These are phyloP conservation scores for Hapsidospora chrysogenum DNA, from an alignment of 495 filamentous ascomycete genomes.

Conservation along the genomic window DNA sequence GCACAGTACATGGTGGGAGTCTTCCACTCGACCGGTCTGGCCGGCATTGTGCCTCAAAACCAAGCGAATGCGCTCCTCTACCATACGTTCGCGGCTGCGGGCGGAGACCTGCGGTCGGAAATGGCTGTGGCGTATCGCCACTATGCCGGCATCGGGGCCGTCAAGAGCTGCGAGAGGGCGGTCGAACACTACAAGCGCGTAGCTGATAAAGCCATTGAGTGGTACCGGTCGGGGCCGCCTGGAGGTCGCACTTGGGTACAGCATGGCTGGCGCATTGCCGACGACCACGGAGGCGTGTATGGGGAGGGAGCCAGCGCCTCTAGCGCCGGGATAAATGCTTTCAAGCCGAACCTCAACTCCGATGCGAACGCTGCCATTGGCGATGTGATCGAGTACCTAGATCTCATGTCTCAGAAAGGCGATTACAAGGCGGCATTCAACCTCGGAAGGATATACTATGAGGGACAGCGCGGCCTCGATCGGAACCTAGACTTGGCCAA, in stretches of 20 bases:
- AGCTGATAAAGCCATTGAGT: conserved; percentile 82
- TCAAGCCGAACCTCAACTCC: conserved; percentile 48
- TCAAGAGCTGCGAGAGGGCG: conserved; percentile 73
- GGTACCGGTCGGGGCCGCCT: conserved; percentile 75
- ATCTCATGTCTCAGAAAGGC: conserved; percentile 84
- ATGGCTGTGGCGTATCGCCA: conserved; percentile 89
- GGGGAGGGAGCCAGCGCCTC: conserved; percentile 86
- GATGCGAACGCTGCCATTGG: conserved; percentile 72
- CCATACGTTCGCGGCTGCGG: conserved; percentile 82
- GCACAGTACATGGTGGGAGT: conserved; percentile 92
- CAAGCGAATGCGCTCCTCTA: conserved; percentile 88
- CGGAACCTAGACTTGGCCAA: conserved; percentile 59
- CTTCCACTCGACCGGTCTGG: conserved; percentile 90
- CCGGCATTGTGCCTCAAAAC: conserved; percentile 64
- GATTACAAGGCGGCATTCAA: conserved; percentile 86
- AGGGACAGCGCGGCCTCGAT: conserved; percentile 61
- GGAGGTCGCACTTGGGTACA: conserved; percentile 64
- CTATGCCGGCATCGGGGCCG: conserved; percentile 67
- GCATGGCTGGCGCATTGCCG: conserved; percentile 65
- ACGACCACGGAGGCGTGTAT: conserved; percentile 85
- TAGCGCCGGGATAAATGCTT: conserved; percentile 75
- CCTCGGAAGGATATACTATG: conserved; percentile 77
- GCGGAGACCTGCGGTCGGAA: conserved; percentile 68
- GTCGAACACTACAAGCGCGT: conserved; percentile 80
- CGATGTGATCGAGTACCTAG: conserved; percentile 87